Evolutionary conservation across 176 grass and related monocot genomes (phyloP), one percentile per base, ranked within the genome.

Genomic region (Hsuehochloa calcarea): DNA sequence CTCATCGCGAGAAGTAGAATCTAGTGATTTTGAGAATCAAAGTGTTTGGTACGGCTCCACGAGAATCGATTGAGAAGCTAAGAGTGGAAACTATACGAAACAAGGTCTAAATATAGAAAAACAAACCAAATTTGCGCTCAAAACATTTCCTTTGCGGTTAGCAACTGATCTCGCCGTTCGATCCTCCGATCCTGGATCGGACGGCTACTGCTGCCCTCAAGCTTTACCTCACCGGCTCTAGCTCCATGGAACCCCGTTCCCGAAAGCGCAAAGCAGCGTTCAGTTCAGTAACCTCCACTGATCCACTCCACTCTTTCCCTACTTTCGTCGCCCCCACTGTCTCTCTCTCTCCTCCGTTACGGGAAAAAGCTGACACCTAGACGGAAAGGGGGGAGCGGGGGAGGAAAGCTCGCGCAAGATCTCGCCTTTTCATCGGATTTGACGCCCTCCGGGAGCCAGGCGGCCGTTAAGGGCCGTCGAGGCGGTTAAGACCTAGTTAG

Each of bases 281-380:
- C 11, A 11, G 10, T 45, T 45, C 47, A 15, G 66, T 41, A 74
- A 65, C 68, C 45, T 17, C 56, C 54, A 16, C 67, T 35, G 47
- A 54, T 67, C 47, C 25, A 5, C 75, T 29, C 17, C 54, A 19
- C 73, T 11, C 50, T 0, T 40, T 8, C 29, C 31, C 31, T 58
- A 1, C 86, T 71, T 77, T 88, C 79, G 64, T 83, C 72, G 70
- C 64, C 31, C 40, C 43, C 29, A 50, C 55, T 9, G 0, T 27
- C 10, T 5, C 60, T 37, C 31, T 40, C 37, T 45, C 50, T 3
- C 43, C 45, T 35, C 83, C 83, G 40, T 82, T 82, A 40, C 84
- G 73, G 47, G 68, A 72, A 86, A 77, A 90, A 41, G 84, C 79
- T 46, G 84, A 83, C 88, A 90, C 56, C 65, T 10, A 70, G 40